Evolutionary conservation across 306 rosid genomes (phyloP).

Genomic region (Quercus engelmannii): DNA sequence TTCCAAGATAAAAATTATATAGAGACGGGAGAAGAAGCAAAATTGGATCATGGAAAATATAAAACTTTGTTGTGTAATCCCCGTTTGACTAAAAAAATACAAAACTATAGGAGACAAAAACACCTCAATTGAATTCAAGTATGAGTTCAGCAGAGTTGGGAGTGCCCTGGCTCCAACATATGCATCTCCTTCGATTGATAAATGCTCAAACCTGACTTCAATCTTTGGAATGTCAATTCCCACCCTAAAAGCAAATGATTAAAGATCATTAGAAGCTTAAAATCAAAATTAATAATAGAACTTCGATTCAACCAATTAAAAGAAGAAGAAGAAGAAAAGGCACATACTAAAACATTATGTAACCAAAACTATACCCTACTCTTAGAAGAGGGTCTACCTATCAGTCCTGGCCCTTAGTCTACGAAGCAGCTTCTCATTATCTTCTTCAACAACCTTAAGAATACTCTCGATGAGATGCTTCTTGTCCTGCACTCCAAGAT

Average conservation of each 20-base stretch:
- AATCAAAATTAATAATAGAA: not conserved
- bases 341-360: not conserved
- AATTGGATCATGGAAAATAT: no score
- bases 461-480: constrained; percentile 49
- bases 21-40: no score
- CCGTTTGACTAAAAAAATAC: no score
- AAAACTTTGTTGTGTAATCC: no score
- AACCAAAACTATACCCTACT: not conserved
- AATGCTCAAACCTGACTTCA: constrained; percentile 70
- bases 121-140: constrained; percentile 68
- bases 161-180: constrained; percentile 76
- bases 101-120: not conserved
- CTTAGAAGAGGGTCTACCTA: constrained; percentile 21
- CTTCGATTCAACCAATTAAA: not conserved
- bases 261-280: not conserved
- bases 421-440: constrained; percentile 67
- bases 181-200: constrained; percentile 68
- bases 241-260: constrained; percentile 38
- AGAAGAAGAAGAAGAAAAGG: not conserved
- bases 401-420: constrained; percentile 59
- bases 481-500: constrained; percentile 44
- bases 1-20: no score
- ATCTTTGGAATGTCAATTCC: constrained; percentile 70
- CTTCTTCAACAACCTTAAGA: constrained; percentile 54
- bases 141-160: constrained; percentile 67